Percentiles rank a stretch among this genome's conserved stretches.
phyloP scores from a whole-genome alignment of 345 rosid species.

The Salix udensis region DNA sequence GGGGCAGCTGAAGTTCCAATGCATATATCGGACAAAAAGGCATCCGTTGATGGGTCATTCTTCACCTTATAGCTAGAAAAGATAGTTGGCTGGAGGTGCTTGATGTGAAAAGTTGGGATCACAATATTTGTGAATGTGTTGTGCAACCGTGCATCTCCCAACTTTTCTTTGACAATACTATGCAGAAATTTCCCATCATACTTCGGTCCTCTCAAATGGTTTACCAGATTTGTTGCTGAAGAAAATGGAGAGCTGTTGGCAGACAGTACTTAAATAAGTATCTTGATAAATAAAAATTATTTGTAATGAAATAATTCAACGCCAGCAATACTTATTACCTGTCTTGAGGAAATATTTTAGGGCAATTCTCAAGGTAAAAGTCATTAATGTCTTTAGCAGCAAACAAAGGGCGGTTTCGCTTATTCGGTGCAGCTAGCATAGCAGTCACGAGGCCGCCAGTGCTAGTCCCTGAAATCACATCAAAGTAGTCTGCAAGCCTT shows the following conservation, averaged over 20 bases:
- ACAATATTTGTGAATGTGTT: conserved; percentile 50
- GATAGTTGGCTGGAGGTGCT: conserved; percentile 57
- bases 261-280: not conserved
- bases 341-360: conserved; percentile 12
- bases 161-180: no score
- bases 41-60: conserved; percentile 34
- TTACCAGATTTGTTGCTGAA: no score
- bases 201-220: conserved; percentile 34
- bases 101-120: conserved; percentile 73
- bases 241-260: conserved; percentile 10
- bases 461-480: no score
- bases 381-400: conserved; percentile 59
- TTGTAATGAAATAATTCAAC: not conserved
- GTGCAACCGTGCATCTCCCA: no score
- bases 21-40: conserved; percentile 53
- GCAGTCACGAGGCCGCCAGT: no score
- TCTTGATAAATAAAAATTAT: not conserved
- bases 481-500: no score
- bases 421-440: conserved; percentile 17
- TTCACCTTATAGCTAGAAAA: conserved; percentile 53
- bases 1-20: conserved; percentile 68
- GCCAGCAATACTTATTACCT: not conserved
- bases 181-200: no score
- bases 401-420: conserved; percentile 51
- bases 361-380: conserved; percentile 15